Percentiles rank a stretch among this genome's conserved stretches.
Evolutionary conservation across 108 stramenopile genomes (phyloP).

Genomic region (Ochromonas danica): DNA sequence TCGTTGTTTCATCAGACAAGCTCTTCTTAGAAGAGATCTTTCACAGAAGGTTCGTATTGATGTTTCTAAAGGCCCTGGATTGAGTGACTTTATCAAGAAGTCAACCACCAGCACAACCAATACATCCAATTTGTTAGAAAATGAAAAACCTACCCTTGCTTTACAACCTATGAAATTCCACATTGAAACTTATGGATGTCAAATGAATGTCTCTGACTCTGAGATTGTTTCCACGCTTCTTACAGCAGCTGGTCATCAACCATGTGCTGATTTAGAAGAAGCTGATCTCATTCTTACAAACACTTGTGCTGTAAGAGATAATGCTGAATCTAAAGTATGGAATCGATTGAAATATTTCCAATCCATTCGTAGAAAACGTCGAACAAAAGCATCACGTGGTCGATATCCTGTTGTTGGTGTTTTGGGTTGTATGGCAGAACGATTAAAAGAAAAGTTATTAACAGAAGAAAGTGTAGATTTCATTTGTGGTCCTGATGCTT

Average conservation of each 20-base stretch:
- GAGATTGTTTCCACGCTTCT: slow-evolving; percentile 6
- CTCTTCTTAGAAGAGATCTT: too few species aligned
- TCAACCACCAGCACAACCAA: too few species aligned
- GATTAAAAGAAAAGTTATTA: slow-evolving; percentile 78
- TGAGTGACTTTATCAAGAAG: too few species aligned
- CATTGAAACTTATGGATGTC: slow-evolving; percentile 36
- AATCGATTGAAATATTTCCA: slow-evolving; percentile 69
- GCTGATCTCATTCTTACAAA: slow-evolving; percentile 86
- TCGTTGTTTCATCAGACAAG: too few species aligned
- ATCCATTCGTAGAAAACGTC: neutral
- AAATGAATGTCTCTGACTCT: slow-evolving; percentile 30
- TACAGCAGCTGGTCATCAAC: neutral
- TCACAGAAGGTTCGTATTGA: too few species aligned
- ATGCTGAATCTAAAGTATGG: slow-evolving; percentile 95
- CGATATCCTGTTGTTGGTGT: slow-evolving; percentile 73
- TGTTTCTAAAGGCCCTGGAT: too few species aligned
- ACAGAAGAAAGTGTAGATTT: slow-evolving; percentile 79
- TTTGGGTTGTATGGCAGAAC: slow-evolving; percentile 99
- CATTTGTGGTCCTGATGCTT: slow-evolving; percentile 96
- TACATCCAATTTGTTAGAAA: too few species aligned
- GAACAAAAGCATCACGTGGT: neutral
- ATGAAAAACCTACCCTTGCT: too few species aligned
- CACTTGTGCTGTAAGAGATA: slow-evolving; percentile 98
- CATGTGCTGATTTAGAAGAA: slow-evolving; percentile 43
- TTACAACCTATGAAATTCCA: slow-evolving; percentile 2